A percentile compares a stretch with the other conserved stretches of the same genome.
Conservation (phyloP, 208 protist genomes). For the Naegleria gruberi region DNA sequence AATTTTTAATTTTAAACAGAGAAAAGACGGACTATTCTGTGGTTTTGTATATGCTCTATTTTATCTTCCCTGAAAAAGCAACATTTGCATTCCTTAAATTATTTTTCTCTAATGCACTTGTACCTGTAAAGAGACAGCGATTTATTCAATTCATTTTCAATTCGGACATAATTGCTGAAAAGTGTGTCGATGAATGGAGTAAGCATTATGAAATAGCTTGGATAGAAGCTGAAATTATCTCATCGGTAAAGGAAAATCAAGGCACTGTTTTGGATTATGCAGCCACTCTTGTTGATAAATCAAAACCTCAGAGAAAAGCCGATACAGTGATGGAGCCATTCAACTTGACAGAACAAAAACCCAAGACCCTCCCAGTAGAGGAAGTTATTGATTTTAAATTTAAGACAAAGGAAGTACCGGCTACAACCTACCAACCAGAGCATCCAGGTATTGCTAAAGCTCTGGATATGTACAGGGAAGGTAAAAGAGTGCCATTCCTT, state of each 20-base stretch:
- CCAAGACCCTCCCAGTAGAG: neutral
- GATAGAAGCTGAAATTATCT: neutral
- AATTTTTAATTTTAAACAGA: neutral
- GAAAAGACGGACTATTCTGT: neutral
- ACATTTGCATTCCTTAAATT: neutral
- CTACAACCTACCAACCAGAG: neutral
- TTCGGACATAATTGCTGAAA: neutral
- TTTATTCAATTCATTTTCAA: neutral
- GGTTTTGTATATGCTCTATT: neutral
- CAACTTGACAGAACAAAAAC: neutral
- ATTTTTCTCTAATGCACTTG: neutral
- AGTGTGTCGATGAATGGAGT: neutral
- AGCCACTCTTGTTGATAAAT: neutral
- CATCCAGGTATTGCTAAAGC: neutral
- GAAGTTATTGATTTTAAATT: conserved; percentile 5
- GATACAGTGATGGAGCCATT: neutral
- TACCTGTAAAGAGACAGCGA: neutral
- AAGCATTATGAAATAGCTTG: neutral
- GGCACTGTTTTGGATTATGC: neutral
- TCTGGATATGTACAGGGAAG: neutral
- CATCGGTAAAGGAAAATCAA: neutral
- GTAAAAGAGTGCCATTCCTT: neutral
- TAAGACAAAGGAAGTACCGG: neutral
- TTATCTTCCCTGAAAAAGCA: neutral
- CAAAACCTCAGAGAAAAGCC: neutral